Base-by-base conservation (phyloP, 306 rosid genomes). In the Trifolium subterraneum region DNA sequence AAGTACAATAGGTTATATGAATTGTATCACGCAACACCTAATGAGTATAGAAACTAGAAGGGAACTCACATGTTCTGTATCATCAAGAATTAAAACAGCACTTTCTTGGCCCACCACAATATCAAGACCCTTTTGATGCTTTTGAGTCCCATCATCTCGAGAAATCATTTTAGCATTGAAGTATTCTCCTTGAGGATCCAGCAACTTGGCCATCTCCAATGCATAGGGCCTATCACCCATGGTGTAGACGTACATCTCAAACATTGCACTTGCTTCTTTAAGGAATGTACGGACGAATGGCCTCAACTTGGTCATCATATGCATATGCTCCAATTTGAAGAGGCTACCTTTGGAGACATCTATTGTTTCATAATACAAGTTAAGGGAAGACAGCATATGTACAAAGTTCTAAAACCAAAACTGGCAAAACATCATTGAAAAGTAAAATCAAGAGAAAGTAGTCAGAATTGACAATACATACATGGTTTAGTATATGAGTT, bases 141-240 rank as follows among this genome's bases (percentile, higher is more conserved):
- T 90, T 74, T 87, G 90, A 69, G 97, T 90, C 69, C 99, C 96
- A 78, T 95, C 98, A 67, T 95, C 98, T 8, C 97, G 87, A 48
- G 99, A 95, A 69, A 92, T 95, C 62, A 95, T 92, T 80, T 87
- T 88, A 13, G 83, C 64, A 41, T 76, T 76, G 64, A 92, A 94
- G 82, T 88, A 94, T 81, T 87, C 92, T 77, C 78, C 83, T 59
- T n/a, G 84, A 45, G 99, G 96, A 76, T 95, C 99, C 78, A 95
- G 91, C 75, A 95, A 72, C 83, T 85, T 86, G 15, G 97, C 96
- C 99, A 92, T 95, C 84, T 93, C 92, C 58, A 79, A 60, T 4
- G 99, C 99, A 79, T 92, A 90, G 18, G 92, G 68, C 54, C 96
- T 86, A 58, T 94, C 99, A 47, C 99, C 96, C 98, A 90, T 92